Conservation (phyloP, 805 yeast species). For the Pichia eremophila region DNA sequence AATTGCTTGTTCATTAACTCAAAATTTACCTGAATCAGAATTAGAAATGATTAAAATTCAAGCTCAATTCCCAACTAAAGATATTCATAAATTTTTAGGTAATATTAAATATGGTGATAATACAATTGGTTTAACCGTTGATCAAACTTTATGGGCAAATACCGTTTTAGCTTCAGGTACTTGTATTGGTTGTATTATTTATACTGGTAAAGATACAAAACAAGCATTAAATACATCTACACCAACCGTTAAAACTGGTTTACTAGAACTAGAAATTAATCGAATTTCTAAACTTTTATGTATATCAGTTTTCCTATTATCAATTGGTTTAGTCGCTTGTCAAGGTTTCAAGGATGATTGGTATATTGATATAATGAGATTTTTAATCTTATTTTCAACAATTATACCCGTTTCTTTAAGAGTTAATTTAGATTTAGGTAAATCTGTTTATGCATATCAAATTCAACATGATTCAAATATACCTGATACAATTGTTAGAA, state of each 20-base stretch:
- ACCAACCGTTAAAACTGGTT: constrained; percentile 80
- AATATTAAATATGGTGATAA: constrained; percentile 51
- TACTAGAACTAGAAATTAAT: constrained; percentile 86
- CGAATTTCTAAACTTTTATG: constrained; percentile 81
- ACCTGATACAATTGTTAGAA: constrained; percentile 84
- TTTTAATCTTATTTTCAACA: constrained; percentile 83
- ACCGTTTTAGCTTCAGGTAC: constrained; percentile 93
- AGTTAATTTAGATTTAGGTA: constrained; percentile 91
- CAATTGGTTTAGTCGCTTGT: constrained; percentile 67
- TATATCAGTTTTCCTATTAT: constrained; percentile 70
- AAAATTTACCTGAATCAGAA: constrained; percentile 39
- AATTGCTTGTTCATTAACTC: constrained; percentile 68
- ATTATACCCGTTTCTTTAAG: constrained; percentile 94
- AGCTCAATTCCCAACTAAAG: constrained; percentile 75
- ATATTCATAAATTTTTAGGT: constrained; percentile 77
- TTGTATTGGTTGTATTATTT: constrained; percentile 78
- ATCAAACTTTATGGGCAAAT: constrained; percentile 96
- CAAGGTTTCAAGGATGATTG: constrained; percentile 68
- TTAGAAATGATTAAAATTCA: constrained; percentile 47
- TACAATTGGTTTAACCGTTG: constrained; percentile 63
- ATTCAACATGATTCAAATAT: constrained; percentile 81
- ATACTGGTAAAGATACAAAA: constrained; percentile 89
- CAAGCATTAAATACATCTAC: constrained; percentile 89
- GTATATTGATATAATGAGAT: constrained; percentile 88
- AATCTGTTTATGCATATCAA: constrained; percentile 90